Evolutionary conservation across 2,329 filamentous ascomycete genomes (phyloP).

Genomic region (Claviceps quebecensis): DNA sequence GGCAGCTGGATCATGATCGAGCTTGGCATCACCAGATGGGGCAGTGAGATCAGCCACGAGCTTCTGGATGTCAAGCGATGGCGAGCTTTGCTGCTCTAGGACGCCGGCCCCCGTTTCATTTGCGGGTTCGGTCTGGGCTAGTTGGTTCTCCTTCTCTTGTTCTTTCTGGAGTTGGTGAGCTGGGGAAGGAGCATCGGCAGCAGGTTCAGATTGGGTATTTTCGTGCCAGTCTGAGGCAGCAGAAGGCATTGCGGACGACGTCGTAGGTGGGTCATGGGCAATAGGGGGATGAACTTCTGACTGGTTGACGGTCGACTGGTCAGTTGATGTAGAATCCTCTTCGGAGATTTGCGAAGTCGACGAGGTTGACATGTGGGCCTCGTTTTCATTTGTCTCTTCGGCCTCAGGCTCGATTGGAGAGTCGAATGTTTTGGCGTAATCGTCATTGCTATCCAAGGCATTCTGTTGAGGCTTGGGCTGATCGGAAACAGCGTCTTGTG

Average conservation of each 20-base stretch:
- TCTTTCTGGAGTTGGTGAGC: slow-evolving; percentile 13
- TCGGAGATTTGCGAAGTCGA: slow-evolving; percentile 27
- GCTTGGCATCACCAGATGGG: slow-evolving; percentile 17
- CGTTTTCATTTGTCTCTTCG: slow-evolving; percentile 21
- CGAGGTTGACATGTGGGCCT: slow-evolving; percentile 29
- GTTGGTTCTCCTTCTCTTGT: slow-evolving; percentile 8
- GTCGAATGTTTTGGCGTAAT: slow-evolving; percentile 38
- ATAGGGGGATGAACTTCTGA: slow-evolving; percentile 17
- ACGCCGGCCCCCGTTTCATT: slow-evolving; percentile 15
- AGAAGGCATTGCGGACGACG: slow-evolving; percentile 6
- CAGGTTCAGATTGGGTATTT: slow-evolving; percentile 4
- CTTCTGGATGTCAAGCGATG: slow-evolving; percentile 23
- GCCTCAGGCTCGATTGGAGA: slow-evolving; percentile 27
- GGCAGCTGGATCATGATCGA: slow-evolving; percentile 16
- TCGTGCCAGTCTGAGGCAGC: slow-evolving; percentile 11
- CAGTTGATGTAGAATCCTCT: slow-evolving; percentile 26
- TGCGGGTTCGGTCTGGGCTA: slow-evolving; percentile 12
- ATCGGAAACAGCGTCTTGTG: slow-evolving; percentile 11
- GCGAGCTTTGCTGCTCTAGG: slow-evolving; percentile 17
- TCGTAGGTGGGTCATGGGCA: slow-evolving; percentile 19
- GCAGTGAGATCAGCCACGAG: slow-evolving; percentile 28
- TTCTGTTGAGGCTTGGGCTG: slow-evolving; percentile 16
- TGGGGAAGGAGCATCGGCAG: slow-evolving; percentile 11
- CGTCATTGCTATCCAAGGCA: slow-evolving; percentile 26
- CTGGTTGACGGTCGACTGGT: slow-evolving; percentile 19